These are phyloP conservation scores for Cornus controversa DNA, from an alignment of 148 eudicot species.

Conservation along the genomic window DNA sequence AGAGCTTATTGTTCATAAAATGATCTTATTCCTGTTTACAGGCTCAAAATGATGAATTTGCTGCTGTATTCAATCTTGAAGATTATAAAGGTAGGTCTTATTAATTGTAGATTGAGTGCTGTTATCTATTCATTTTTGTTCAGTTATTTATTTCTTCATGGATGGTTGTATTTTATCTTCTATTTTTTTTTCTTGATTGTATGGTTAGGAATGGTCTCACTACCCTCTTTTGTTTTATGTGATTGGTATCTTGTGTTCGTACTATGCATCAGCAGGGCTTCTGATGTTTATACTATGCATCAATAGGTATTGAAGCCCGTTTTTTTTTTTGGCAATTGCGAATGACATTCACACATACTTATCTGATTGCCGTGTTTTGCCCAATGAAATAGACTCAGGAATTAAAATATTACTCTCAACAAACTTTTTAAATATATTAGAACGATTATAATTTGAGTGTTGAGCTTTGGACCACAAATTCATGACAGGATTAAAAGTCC, in stretches of 20 bases:
- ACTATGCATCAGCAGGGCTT: neutral
- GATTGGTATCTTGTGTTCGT: neutral
- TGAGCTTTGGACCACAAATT: neutral
- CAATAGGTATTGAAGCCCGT: neutral
- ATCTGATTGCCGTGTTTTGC: neutral
- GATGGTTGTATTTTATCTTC: neutral
- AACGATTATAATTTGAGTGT: too few relatives aligned
- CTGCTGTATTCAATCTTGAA: conserved; percentile 83
- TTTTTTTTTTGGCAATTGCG: neutral
- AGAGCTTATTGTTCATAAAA: neutral
- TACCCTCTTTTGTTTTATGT: neutral
- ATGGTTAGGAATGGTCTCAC: neutral
- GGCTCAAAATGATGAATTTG: conserved; percentile 87
- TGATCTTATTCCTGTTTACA: conserved; percentile 28
- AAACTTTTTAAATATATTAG: too few relatives aligned
- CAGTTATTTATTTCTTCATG: neutral
- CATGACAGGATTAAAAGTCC: neutral
- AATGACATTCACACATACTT: neutral
- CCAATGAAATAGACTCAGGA: neutral
- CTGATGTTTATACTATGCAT: too few relatives aligned
- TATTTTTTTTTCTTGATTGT: conserved; percentile 1
- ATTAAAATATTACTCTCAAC: neutral
- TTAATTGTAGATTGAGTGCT: neutral
- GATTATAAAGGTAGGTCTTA: conserved; percentile 74
- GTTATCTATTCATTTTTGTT: neutral